Base-by-base conservation (phyloP, 305 asterid species). In the Petunia hybrid region DNA sequence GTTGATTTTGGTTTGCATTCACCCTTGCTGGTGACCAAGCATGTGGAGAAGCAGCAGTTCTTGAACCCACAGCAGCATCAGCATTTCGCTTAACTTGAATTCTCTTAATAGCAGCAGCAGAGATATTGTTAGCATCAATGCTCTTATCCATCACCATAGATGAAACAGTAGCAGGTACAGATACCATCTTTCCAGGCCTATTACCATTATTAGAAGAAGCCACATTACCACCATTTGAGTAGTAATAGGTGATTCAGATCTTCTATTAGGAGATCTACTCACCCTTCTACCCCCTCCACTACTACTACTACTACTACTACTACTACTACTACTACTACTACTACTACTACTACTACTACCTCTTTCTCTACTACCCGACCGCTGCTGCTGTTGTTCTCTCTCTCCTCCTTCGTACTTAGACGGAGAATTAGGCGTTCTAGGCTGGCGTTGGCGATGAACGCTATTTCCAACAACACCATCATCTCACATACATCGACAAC, bases 51-150 rank as follows among this genome's bases (percentile, higher is more conserved):
- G 93, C 91, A 2, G 83, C 90, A 5, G 84, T 82, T 59, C 91
- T 89, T n/a, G 84, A n/a, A n/a, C n/a, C n/a, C n/a, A 40, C 81
- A 13, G 74, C 84, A 2, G 64, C 74, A 35, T 77, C 87, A 8
- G 69, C 97, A 56, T 91, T 93, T 73, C 97, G 87, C 90, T 89
- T 93, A 78, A 93, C 97, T 74, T 93, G 97, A 48, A 90, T 91
- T 88, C 97, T 88, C 70, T 88, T 93, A 36, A 92, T 89, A 31
- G 85, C 86, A 48, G 85, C 74, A 8, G 79, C 68, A 4, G 82
- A 80, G 48, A 77, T 62, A 46, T 70, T 46, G 65, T 85, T 87
- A 16, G 80, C 83, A 41, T 84, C 87, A 42, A 76, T 82, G 14
- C 87, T 87, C 84, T 88, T 91, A 12, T 88, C 76, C 39, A n/a